A percentile compares a stretch with the other conserved stretches of the same genome.
phyloP scores from a whole-genome alignment of 139 green algal species.

The Asterochloris erici region DNA sequence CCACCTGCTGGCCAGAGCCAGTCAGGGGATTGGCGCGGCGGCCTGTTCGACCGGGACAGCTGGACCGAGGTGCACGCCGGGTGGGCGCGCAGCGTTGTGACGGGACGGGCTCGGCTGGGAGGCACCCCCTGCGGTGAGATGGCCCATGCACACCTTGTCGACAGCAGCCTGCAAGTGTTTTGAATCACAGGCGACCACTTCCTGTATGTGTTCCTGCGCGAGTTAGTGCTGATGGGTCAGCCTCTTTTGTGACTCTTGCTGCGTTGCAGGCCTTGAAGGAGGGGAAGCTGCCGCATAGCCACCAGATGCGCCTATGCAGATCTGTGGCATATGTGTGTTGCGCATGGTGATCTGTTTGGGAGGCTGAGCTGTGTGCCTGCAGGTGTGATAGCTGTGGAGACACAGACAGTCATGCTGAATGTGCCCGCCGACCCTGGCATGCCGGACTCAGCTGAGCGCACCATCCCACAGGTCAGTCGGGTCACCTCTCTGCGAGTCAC shows the following conservation, averaged over 20 bases:
- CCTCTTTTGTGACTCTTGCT: no score
- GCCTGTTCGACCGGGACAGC: conserved; percentile 86
- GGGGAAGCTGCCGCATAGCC: no score
- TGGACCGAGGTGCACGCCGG: conserved; percentile 84
- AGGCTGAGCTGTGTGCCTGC: conserved; percentile 9
- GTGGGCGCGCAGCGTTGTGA: conserved; percentile 74
- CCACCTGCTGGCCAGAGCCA: neutral
- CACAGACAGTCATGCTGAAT: conserved; percentile 65
- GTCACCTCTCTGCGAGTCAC: no score
- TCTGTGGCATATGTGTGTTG: no score
- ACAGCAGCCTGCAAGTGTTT: neutral
- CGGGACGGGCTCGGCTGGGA: conserved; percentile 86
- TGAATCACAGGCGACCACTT: no score
- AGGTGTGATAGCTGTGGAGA: conserved; percentile 94
- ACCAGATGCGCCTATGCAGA: no score
- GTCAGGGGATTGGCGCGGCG: conserved; percentile 53
- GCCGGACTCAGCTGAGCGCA: conserved; percentile 66
- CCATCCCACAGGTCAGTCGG: conserved; percentile 67
- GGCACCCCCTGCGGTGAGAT: conserved; percentile 73
- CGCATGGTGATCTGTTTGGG: no score
- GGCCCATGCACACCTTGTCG: no score
- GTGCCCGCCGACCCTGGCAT: conserved; percentile 92
- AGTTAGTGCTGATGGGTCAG: no score
- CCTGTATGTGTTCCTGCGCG: no score
- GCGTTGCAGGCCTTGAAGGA: neutral